These are phyloP conservation scores for Xylariaceae sp. DNA, from an alignment of 2,329 filamentous ascomycete genomes.

Conservation along the genomic window DNA sequence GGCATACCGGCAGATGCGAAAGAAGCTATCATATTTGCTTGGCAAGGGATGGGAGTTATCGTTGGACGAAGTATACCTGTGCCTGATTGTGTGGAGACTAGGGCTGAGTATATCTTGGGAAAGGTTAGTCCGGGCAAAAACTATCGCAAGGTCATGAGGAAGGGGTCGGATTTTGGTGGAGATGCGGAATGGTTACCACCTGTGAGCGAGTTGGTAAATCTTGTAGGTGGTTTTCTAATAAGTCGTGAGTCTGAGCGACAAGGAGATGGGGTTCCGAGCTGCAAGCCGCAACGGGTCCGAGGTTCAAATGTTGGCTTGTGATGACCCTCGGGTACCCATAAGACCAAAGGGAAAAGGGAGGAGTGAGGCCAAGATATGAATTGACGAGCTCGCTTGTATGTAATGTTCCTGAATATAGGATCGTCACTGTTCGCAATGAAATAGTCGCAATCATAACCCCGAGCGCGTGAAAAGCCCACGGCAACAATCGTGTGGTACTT, in stretches of 20 bases:
- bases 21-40: constrained; percentile 57
- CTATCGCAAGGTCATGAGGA: constrained; percentile 49
- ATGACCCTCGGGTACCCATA: no score
- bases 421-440: no score
- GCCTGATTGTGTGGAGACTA: constrained; percentile 49
- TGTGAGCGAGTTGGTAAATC: constrained; percentile 49
- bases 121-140: constrained; percentile 52
- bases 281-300: no score
- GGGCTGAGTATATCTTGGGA: constrained; percentile 48
- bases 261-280: no score
- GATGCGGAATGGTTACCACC: constrained; percentile 39
- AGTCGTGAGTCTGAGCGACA: constrained; percentile 28
- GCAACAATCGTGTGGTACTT: no score
- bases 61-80: constrained; percentile 53
- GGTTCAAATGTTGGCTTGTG: no score
- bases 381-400: no score
- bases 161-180: constrained; percentile 48
- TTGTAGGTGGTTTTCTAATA: constrained; percentile 48
- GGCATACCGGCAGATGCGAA: constrained; percentile 55
- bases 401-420: no score
- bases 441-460: no score
- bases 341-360: no score
- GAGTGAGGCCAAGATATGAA: no score
- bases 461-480: no score
- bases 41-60: constrained; percentile 57